phyloP scores from a whole-genome alignment of 2,329 filamentous ascomycete species.

The Davidsoniella eucalypti region DNA sequence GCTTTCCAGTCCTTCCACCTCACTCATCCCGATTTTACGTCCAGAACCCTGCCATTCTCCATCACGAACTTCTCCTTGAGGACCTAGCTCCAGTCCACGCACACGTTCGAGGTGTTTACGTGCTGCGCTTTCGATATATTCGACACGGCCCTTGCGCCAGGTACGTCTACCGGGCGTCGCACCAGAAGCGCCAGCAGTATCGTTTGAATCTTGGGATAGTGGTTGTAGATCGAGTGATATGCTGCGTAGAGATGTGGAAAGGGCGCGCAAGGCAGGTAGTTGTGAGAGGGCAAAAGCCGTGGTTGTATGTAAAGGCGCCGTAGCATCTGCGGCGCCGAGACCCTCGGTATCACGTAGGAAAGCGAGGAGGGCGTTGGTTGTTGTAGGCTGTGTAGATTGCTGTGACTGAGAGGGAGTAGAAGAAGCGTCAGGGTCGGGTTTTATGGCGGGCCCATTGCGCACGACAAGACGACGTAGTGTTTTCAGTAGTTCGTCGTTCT shows the following conservation, averaged over 20 bases:
- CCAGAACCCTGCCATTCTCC: conserved; percentile 47
- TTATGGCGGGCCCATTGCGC: conserved; percentile 12
- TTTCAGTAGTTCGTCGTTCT: conserved; percentile 54
- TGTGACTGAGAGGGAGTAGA: conserved; percentile 1
- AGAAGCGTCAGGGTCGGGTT: conserved; percentile 16
- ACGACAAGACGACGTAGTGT: conserved; percentile 34
- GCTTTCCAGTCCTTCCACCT: conserved; percentile 41
- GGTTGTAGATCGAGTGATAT: conserved; percentile 45
- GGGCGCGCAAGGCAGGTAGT: conserved; percentile 56
- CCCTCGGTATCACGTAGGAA: conserved; percentile 40
- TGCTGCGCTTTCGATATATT: conserved; percentile 73
- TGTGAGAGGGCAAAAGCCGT: conserved; percentile 69
- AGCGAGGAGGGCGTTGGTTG: conserved; percentile 25
- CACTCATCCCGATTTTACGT: conserved; percentile 29
- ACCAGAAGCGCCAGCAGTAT: background rate
- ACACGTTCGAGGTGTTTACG: conserved; percentile 57
- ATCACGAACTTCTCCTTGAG: conserved; percentile 44
- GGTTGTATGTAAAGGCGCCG: conserved; percentile 49
- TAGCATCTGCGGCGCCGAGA: conserved; percentile 32
- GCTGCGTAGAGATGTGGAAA: conserved; percentile 43
- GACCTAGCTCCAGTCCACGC: conserved; percentile 48
- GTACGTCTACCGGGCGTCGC: conserved; percentile 22
- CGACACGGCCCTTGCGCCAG: conserved; percentile 53
- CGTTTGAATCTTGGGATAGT: conserved; percentile 5
- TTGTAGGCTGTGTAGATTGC: conserved; percentile 2